Base-by-base conservation (phyloP, 805 yeast species). In the Pichia heedii region DNA sequence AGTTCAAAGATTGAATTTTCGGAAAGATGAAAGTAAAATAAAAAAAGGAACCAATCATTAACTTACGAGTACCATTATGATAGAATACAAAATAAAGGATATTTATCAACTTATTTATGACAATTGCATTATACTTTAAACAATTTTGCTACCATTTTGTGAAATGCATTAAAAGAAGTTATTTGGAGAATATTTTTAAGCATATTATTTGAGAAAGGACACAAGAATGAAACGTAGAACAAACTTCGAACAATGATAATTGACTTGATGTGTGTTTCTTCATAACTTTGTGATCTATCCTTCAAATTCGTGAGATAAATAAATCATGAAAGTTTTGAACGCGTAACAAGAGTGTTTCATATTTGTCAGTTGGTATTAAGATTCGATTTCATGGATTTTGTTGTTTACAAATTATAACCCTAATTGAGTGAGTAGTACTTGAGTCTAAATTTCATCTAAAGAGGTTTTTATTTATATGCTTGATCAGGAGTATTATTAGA, bases 341-440 rank as follows among this genome's bases (percentile, higher is more conserved):
- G 35, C 36, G 43, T 27, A 24, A 11, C 22, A 29, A 8, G 18
- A 15, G 3, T n/a, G 43, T 41, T 41, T 41, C 43, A 41, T 29
- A 35, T 36, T 27, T 12, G 34, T 29, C 18, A n/a, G 7, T 12
- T 29, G 11, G 4, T n/a, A n/a, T n/a, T n/a, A n/a, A n/a, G n/a
- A n/a, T n/a, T n/a, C n/a, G n/a, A n/a, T n/a, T n/a, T n/a, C n/a
- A n/a, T n/a, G n/a, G n/a, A n/a, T n/a, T n/a, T n/a, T n/a, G n/a
- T n/a, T n/a, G n/a, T n/a, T n/a, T n/a, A n/a, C n/a, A n/a, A n/a
- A n/a, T n/a, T n/a, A n/a, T n/a, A n/a, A n/a, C n/a, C n/a, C n/a
- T n/a, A n/a, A n/a, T n/a, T n/a, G n/a, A n/a, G n/a, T n/a, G n/a
- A n/a, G n/a, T n/a, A n/a, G n/a, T n/a, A n/a, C n/a, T n/a, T n/a